These are phyloP conservation scores for Gymnopilus dilepis DNA, from an alignment of 768 basidiomycete genomes.

Conservation along the genomic window DNA sequence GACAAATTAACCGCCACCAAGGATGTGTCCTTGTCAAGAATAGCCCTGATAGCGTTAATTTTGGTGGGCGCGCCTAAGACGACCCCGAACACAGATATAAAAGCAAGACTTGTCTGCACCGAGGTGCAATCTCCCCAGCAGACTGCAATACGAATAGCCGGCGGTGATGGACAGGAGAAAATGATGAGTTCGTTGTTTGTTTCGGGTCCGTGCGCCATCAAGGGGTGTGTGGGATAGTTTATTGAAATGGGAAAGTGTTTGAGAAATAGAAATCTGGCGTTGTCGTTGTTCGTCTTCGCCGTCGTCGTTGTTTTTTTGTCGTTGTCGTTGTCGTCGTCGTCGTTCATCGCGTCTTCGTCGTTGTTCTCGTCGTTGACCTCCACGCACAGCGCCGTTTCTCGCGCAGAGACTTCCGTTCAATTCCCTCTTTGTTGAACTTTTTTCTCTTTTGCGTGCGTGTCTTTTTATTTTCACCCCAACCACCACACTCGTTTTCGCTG, in stretches of 20 bases:
- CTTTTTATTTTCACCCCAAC: constrained; percentile 43
- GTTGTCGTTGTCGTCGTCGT: constrained; percentile 27
- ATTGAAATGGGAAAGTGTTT: constrained; percentile 18
- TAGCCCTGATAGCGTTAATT: background rate
- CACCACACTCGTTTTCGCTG: constrained; percentile 53
- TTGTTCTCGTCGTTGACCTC: constrained; percentile 39
- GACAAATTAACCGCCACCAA: background rate
- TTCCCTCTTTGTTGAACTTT: constrained; percentile 40
- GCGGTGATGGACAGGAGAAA: constrained; percentile 1
- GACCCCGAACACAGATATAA: background rate
- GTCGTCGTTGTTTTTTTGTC: constrained; percentile 34
- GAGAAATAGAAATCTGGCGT: constrained; percentile 28
- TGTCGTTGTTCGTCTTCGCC: constrained; percentile 30
- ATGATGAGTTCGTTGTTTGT: constrained; percentile 12
- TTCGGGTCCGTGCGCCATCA: constrained; percentile 31
- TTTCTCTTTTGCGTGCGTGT: constrained; percentile 45
- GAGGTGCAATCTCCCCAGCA: background rate
- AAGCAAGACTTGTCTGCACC: background rate
- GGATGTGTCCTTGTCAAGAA: background rate
- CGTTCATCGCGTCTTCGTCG: constrained; percentile 34
- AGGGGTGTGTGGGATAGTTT: constrained; percentile 26
- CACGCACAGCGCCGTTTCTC: constrained; percentile 33
- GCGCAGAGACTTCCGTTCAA: constrained; percentile 40
- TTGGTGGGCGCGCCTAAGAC: background rate
- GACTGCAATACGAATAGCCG: background rate